Percentiles rank a stretch among this genome's conserved stretches.
These are phyloP conservation scores for Beauveria sp. DNA, from an alignment of 2,329 filamentous ascomycete genomes.

Conservation along the genomic window DNA sequence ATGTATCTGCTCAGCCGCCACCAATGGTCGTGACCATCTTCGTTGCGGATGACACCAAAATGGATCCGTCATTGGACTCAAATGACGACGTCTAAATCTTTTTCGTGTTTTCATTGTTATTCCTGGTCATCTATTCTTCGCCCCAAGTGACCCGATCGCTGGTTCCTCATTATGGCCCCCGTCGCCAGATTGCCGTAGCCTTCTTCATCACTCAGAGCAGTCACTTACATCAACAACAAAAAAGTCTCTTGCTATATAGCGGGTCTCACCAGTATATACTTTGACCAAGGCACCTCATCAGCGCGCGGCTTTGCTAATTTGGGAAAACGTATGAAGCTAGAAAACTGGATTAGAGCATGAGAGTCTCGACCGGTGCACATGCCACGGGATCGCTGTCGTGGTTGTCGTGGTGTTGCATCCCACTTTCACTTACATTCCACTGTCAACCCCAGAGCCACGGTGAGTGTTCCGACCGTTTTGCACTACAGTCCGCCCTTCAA, in stretches of 20 bases:
- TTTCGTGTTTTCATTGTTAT: not conserved
- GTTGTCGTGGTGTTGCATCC: constrained; percentile 12
- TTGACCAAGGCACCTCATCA: not conserved
- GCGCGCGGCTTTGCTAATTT: not conserved
- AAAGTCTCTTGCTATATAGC: not conserved
- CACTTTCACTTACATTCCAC: constrained; percentile 12
- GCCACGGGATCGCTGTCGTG: constrained; percentile 2
- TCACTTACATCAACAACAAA: not conserved
- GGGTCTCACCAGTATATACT: not conserved
- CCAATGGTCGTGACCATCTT: constrained; percentile 4
- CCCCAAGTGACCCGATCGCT: constrained; percentile 6
- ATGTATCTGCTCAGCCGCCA: constrained; percentile 11
- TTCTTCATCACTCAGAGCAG: not conserved
- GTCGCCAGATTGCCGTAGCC: constrained; percentile 9
- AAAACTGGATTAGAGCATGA: constrained; percentile 6
- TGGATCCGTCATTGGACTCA: constrained; percentile 11
- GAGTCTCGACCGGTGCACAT: not conserved
- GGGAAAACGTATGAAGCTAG: not conserved
- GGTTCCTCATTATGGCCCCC: constrained; percentile 7
- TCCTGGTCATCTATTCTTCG: not conserved
- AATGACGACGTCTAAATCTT: constrained; percentile 3
- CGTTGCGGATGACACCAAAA: constrained; percentile 6
- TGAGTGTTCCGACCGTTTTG: not conserved
- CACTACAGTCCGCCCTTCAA: not conserved
- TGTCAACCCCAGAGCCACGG: not conserved